phyloP scores from a whole-genome alignment of 305 asterid species.

The Fraxinus dipetala region DNA sequence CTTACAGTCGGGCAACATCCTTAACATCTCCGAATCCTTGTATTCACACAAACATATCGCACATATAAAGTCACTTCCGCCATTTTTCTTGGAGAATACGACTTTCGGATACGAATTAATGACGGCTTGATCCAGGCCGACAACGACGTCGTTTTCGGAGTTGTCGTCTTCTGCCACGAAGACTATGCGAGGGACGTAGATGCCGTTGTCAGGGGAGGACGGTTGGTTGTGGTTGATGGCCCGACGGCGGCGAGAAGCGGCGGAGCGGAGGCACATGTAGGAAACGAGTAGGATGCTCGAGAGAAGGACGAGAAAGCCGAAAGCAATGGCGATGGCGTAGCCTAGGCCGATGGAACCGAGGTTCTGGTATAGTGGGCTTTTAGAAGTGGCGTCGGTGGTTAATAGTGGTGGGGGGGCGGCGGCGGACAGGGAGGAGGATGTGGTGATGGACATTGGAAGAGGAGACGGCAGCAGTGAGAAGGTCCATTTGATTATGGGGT shows the following conservation, averaged over 20 bases:
- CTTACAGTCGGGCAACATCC: slow-evolving; percentile 43
- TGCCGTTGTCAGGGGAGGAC: slow-evolving; percentile 36
- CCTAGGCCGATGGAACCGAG: slow-evolving; percentile 62
- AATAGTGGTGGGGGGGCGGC: slow-evolving; percentile 34
- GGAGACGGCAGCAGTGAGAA: slow-evolving; percentile 23
- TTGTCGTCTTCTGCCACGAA: slow-evolving; percentile 73
- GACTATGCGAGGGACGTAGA: slow-evolving; percentile 68
- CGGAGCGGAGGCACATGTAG: slow-evolving; percentile 80
- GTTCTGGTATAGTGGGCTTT: slow-evolving; percentile 24
- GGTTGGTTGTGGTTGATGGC: slow-evolving; percentile 20
- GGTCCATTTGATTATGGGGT: slow-evolving; percentile 49
- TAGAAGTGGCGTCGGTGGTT: slow-evolving; percentile 26
- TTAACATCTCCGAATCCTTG: slow-evolving; percentile 35
- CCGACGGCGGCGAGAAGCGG: slow-evolving; percentile 50
- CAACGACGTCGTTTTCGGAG: slow-evolving; percentile 41
- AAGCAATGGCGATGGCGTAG: slow-evolving; percentile 70
- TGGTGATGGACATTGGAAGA: slow-evolving; percentile 57
- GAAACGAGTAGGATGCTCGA: slow-evolving; percentile 64
- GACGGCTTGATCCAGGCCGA: slow-evolving; percentile 70
- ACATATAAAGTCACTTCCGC: slow-evolving; percentile 10
- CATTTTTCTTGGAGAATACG: slow-evolving; percentile 41
- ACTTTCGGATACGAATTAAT: slow-evolving; percentile 79
- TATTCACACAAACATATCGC: slow-evolving; percentile 44
- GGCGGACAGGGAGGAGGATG: slow-evolving; percentile 25
- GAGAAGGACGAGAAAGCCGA: slow-evolving; percentile 80